Evolutionary conservation across 2,329 filamentous ascomycete genomes (phyloP), one percentile per base, ranked within the genome.

Genomic region (Helotiales sp.): DNA sequence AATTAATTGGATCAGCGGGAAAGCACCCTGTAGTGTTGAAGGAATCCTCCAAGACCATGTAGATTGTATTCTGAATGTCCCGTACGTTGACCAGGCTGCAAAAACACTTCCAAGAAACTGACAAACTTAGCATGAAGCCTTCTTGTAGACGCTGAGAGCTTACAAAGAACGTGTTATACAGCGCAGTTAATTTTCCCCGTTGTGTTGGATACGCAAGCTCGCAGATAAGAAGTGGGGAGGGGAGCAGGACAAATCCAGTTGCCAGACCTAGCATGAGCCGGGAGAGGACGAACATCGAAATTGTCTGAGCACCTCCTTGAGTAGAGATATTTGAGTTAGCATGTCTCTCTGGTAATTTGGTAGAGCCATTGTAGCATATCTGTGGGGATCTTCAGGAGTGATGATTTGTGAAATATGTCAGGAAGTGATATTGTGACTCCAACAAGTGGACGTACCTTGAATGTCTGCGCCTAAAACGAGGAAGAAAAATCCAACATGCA

Each of bases 1-100:
- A 17, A 10, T 40, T 2, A 63, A 68, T 61, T 81, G 80, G 24
- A 84, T 67, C 8, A 83, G 54, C 1, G 85, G 84, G 2, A 85
- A 84, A 49, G 78, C 80, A 67, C 81, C 83, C 50, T 74, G 73
- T 28, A 74, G 61, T 34, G 72, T 37, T 1, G 71, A 72, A 1
- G 74, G 75, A 45, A 75, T 64, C 8, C 73, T 61, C 74, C 75
- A 76, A 3, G 69, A 68, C 73, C 70, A 75, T 2, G 43, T 28
- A 34, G 59, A 66, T 1, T 20, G 15, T 17, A 70, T 61, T n/a
- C 63, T 59, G 24, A 69, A 65, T 8, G 70, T 82, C 37, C 81
- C 80, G 59, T 78, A 82, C 6, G 80, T 81, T 1, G 76, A 73
- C 81, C 81, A 82, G 15, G 80, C 79, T 10, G 79, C 79, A 22